Base-by-base conservation (phyloP, 1,284 basidiomycete genomes). In the Xerocomus minutiporus region DNA sequence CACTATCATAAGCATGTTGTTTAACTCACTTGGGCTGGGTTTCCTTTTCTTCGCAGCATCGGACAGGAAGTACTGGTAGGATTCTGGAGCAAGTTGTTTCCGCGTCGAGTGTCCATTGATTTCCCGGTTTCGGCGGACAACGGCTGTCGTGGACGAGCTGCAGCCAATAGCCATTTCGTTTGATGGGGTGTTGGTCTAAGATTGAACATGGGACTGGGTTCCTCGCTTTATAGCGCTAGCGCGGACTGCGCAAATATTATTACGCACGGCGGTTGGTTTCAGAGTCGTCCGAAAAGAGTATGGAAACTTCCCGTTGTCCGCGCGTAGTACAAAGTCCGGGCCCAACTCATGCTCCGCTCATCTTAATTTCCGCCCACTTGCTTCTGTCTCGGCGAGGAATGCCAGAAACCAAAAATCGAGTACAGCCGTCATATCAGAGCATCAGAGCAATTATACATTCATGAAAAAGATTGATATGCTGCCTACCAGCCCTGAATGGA, bases 31-130 rank as follows among this genome's bases (percentile, higher is more conserved):
- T 29, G 84, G 76, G 58, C 77, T 84, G 2, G 82, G 81, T 63
- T 78, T 78, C 48, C 79, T 74, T 57, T 72, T 71, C 60, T 79
- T 84, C 28, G 84, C 81, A 17, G 65, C 60, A 48, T 75, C 67
- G 5, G 84, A 87, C 29, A 88, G 67, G 62, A 84, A 88, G 4
- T 65, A 52, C 0, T 63, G 48, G 63, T 88, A 88, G 64, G 73
- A 78, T 28, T 73, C 72, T 28, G 71, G 59, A 11, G 83, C 77
- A 5, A 84, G 72, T 50, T 57, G 63, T 29, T 25, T 51, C 39
- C n/a, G 32, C 12, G 9, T 36, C 39, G 20, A 17, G 17, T 15
- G 31, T 36, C 36, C 13, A 15, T 38, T 46, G 40, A 28, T 25
- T 38, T 46, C 49, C n/a, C 7, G 26, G 13, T 32, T 15, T n/a